Evolutionary conservation across 2,329 filamentous ascomycete genomes (phyloP).

Genomic region (Talaromyces sp.): DNA sequence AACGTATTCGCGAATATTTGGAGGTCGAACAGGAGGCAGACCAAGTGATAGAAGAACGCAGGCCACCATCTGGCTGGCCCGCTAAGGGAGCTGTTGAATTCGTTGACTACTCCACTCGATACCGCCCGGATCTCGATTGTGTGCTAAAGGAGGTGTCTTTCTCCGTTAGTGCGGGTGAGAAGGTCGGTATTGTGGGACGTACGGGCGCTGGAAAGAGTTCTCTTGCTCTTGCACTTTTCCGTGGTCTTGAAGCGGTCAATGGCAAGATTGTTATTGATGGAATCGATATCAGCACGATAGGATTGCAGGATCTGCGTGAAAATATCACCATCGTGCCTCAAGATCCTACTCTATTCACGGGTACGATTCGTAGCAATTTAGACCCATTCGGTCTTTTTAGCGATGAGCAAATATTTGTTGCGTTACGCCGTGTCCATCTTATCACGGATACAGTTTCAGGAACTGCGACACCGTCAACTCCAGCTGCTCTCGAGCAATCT

Average conservation of each 20-base stretch:
- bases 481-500: slow-evolving; percentile 25
- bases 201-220: slow-evolving; percentile 98
- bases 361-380: slow-evolving; percentile 85
- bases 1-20: slow-evolving; percentile 94
- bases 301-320: slow-evolving; percentile 87
- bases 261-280: slow-evolving; percentile 89
- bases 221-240: slow-evolving; percentile 86
- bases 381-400: slow-evolving; percentile 88
- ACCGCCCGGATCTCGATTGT: slow-evolving; percentile 79
- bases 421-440: slow-evolving; percentile 82
- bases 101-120: slow-evolving; percentile 81
- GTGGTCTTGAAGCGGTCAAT: slow-evolving; percentile 83
- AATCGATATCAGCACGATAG: slow-evolving; percentile 85
- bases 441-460: slow-evolving; percentile 52
- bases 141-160: slow-evolving; percentile 82
- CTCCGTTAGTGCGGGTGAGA: slow-evolving; percentile 79
- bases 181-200: slow-evolving; percentile 92
- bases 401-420: slow-evolving; percentile 84
- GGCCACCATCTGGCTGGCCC: slow-evolving; percentile 80
- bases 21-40: slow-evolving; percentile 92
- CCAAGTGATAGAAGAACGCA: slow-evolving; percentile 70
- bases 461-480: slow-evolving; percentile 33
- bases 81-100: slow-evolving; percentile 83
- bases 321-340: slow-evolving; percentile 97
- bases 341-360: slow-evolving; percentile 86